A percentile compares a stretch with the other conserved stretches of the same genome.
Evolutionary conservation across 2,329 filamentous ascomycete species (phyloP).

Genomic region (Pseudocercospora eumusae): DNA sequence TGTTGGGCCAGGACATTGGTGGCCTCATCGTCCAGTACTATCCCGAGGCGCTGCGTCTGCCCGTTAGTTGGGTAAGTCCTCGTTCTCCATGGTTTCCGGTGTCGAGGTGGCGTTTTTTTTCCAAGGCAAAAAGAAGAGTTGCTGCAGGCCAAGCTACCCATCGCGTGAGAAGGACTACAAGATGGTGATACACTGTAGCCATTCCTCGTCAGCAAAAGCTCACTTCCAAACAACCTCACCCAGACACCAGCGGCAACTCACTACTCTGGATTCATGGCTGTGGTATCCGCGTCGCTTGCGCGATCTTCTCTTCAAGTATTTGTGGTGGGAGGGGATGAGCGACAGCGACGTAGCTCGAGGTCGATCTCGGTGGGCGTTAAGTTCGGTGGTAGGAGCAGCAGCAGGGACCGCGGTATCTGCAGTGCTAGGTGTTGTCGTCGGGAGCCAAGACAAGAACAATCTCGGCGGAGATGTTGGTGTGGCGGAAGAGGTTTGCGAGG

Average conservation of each 20-base stretch:
- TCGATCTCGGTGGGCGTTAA: not conserved
- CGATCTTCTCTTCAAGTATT: slow-evolving; percentile 9
- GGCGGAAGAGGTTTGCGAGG: not conserved
- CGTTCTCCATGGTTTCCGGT: not conserved
- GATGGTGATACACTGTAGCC: slow-evolving; percentile 11
- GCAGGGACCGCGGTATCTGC: slow-evolving; percentile 13
- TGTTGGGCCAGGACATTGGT: not conserved
- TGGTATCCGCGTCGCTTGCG: slow-evolving; percentile 10
- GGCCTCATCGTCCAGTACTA: not conserved
- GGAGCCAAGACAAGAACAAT: slow-evolving; percentile 12
- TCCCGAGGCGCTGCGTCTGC: not conserved
- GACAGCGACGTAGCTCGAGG: slow-evolving; percentile 3
- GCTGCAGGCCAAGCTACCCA: slow-evolving; percentile 2
- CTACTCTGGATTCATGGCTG: slow-evolving; percentile 85
- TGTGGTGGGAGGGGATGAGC: slow-evolving; percentile 8
- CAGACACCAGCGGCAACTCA: slow-evolving; percentile 54
- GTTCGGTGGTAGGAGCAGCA: slow-evolving; percentile 7
- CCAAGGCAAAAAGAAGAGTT: not conserved
- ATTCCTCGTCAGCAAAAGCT: slow-evolving; percentile 18
- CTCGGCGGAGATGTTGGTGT: not conserved
- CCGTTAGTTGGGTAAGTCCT: not conserved
- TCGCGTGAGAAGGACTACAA: not conserved
- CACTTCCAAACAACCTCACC: slow-evolving; percentile 12
- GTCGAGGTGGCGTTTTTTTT: not conserved
- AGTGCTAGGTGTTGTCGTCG: slow-evolving; percentile 1